Percentiles rank a stretch among this genome's conserved stretches.
phyloP scores from a whole-genome alignment of 1,284 basidiomycete species.

The Afroboletus lepidellus region DNA sequence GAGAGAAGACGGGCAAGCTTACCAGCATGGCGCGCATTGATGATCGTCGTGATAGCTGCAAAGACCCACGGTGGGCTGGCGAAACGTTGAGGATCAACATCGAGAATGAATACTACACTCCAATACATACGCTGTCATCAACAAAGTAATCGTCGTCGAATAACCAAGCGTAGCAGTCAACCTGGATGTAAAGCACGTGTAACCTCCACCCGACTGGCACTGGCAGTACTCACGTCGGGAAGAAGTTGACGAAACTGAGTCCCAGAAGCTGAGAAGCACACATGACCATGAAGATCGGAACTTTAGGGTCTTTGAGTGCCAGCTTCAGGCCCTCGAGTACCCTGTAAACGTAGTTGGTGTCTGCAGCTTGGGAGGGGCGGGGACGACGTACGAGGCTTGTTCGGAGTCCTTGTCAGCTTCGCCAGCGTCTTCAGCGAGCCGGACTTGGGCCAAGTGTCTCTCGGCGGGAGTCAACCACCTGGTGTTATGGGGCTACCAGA shows the following conservation, averaged over 20 bases:
- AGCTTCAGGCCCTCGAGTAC: no score
- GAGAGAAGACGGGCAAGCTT: not conserved
- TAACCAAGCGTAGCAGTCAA: slow-evolving; percentile 40
- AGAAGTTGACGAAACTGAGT: slow-evolving; percentile 41
- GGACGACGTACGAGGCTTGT: not conserved
- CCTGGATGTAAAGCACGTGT: slow-evolving; percentile 31
- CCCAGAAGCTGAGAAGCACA: no score
- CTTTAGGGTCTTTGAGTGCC: slow-evolving; percentile 36
- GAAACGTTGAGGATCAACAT: not conserved
- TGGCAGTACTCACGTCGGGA: slow-evolving; percentile 65
- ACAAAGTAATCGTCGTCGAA: slow-evolving; percentile 8
- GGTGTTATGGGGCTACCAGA: not conserved
- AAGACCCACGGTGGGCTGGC: not conserved
- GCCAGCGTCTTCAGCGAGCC: not conserved
- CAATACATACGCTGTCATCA: not conserved
- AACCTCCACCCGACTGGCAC: no score
- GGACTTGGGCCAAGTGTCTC: not conserved
- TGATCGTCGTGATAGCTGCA: not conserved
- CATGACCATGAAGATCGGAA: slow-evolving; percentile 36
- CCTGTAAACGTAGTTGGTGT: no score
- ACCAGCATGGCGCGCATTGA: not conserved
- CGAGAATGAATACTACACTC: not conserved
- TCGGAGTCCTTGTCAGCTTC: not conserved
- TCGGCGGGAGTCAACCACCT: not conserved
- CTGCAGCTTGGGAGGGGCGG: not conserved